Conservation (phyloP, 768 basidiomycete species). For the Sarcodon aspratus region DNA sequence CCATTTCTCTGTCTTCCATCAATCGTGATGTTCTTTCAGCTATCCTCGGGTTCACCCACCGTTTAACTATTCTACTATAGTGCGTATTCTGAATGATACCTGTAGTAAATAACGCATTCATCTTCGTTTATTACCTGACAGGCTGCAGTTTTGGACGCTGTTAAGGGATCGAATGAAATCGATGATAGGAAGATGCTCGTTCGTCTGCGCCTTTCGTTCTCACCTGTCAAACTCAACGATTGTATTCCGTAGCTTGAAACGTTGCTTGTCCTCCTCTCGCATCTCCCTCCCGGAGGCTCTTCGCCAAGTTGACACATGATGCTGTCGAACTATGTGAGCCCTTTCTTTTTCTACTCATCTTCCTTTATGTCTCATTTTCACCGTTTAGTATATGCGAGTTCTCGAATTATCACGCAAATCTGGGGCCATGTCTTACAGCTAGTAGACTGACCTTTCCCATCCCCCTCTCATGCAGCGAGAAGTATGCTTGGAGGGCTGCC, state of each 20-base stretch:
- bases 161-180: conserved; percentile 47
- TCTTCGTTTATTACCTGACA: no score
- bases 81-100: no score
- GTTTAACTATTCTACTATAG: no score
- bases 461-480: conserved; percentile 59
- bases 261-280: conserved; percentile 49
- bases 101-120: no score
- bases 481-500: conserved; percentile 57
- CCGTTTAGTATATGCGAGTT: no score
- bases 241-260: conserved; percentile 51
- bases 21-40: no score
- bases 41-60: no score
- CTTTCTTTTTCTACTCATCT: not conserved
- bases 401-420: no score
- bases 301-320: conserved; percentile 26
- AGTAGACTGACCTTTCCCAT: conserved; percentile 76
- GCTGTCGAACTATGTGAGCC: conserved; percentile 45
- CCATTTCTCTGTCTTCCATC: no score
- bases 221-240: no score
- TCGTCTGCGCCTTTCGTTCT: no score
- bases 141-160: conserved; percentile 47
- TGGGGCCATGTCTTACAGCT: conserved; percentile 13
- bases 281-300: conserved; percentile 32
- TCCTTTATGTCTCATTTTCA: no score
- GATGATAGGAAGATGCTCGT: conserved; percentile 76